These are phyloP conservation scores for Tulasnella sp. DNA, from an alignment of 768 basidiomycete species.

Conservation along the genomic window DNA sequence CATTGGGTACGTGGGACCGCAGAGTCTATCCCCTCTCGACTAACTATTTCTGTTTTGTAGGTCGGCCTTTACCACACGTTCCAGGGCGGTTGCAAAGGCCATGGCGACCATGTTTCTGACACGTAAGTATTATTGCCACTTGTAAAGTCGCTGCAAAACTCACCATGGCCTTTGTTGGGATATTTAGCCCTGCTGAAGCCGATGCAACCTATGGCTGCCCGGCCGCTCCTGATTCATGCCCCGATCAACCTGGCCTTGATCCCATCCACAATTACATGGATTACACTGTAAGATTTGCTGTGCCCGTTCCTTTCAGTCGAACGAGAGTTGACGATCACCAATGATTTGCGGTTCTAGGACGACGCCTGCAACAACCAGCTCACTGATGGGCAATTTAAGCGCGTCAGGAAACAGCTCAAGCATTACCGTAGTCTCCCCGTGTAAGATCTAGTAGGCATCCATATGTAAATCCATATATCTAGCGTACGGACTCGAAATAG, in stretches of 20 bases:
- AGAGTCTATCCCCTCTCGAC: no score
- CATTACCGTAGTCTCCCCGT: no score
- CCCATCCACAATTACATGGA: constrained; percentile 21
- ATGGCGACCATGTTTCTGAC: constrained; percentile 20
- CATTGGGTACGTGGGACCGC: no score
- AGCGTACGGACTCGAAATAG: no score
- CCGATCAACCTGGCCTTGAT: constrained; percentile 17
- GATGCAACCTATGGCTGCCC: constrained; percentile 29
- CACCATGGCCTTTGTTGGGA: background rate
- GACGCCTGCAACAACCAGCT: constrained; percentile 19
- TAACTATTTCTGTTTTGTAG: no score
- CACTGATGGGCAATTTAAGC: constrained; percentile 17
- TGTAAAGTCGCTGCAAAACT: constrained; percentile 18
- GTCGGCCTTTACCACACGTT: constrained; percentile 34
- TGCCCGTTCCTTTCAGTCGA: background rate
- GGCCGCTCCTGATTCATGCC: constrained; percentile 27
- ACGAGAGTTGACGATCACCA: background rate
- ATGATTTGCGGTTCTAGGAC: background rate
- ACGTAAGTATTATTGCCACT: constrained; percentile 22
- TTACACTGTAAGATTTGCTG: constrained; percentile 12
- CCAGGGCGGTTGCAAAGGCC: constrained; percentile 25
- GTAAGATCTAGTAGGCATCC: no score
- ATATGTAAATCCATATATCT: no score
- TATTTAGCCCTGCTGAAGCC: constrained; percentile 22
- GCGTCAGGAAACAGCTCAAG: constrained; percentile 2